Evolutionary conservation across 2,329 filamentous ascomycete species (phyloP), one percentile per base, ranked within the genome.

Genomic region (Penicillium sp.): DNA sequence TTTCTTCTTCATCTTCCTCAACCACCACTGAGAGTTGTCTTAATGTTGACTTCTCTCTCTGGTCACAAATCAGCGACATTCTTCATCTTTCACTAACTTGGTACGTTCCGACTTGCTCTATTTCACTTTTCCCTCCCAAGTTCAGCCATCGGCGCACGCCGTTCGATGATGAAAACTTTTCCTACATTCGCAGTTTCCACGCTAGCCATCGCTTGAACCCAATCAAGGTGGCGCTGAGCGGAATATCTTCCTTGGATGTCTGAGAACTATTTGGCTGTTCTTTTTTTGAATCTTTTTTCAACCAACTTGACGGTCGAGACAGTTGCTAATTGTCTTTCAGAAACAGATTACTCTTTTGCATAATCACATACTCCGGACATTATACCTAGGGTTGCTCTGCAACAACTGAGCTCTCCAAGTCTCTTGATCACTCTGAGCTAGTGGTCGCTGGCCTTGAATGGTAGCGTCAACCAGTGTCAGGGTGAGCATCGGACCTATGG

Each of bases 151-250:
- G 59, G 62, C 61, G 45, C 53, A 22, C 44, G 55, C 55, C 55
- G 58, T 69, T 58, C 59, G 65, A 74, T 73, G 72, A 74, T 74
- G 72, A 74, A 74, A 74, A 70, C 36, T 56, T 36, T 67, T 72
- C 69, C 70, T 70, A 73, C 71, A 74, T 74, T 74, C 72, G 72
- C 69, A 72, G 69, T 71, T 72, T 72, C 67, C 69, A 72, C 69
- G 68, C 68, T 69, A 71, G 69, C 57, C 67, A 65, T 70, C 67
- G 67, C 53, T 64, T 68, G 65, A 70, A 71, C 68, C 68, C 63
- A 68, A 67, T 59, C 58, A 58, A 67, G 69, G 67, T 65, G 65
- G 62, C 66, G 54, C 53, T 72, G 69, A 63, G 68, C 68, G 69
- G 63, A 66, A 61, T 63, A 66, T 66, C 69, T 72, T 72, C 69